Conservation (phyloP, 1,284 basidiomycete species). For the Ustanciosporium gigantosporum region DNA sequence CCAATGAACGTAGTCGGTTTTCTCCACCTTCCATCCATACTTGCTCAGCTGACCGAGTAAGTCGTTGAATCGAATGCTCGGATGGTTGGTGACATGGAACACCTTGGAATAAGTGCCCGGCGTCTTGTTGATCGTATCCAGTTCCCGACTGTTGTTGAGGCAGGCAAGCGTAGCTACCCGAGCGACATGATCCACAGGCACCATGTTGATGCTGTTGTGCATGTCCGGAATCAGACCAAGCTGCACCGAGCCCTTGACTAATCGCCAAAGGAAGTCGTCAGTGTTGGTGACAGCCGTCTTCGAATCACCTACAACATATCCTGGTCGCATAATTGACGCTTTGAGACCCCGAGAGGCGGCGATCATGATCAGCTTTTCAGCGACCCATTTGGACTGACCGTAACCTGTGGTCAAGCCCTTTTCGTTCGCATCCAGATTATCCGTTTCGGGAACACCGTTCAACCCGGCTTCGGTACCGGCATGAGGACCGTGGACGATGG, state of each 20-base stretch:
- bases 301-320: slow-evolving; percentile 95
- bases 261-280: slow-evolving; percentile 97
- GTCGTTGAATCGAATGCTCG: slow-evolving; percentile 85
- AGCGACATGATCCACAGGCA: slow-evolving; percentile 96
- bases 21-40: slow-evolving; percentile 80
- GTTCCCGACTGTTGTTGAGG: slow-evolving; percentile 30
- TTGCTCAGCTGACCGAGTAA: slow-evolving; percentile 75
- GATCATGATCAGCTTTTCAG: slow-evolving; percentile 89
- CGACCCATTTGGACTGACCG: slow-evolving; percentile 98
- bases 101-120: slow-evolving; percentile 68
- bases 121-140: slow-evolving; percentile 65
- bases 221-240: slow-evolving; percentile 94
- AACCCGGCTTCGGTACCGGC: slow-evolving; percentile 11
- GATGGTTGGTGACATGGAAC: slow-evolving; percentile 84
- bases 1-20: slow-evolving; percentile 90
- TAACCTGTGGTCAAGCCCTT: slow-evolving; percentile 83
- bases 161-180: slow-evolving; percentile 68
- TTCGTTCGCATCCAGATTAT: slow-evolving; percentile 86
- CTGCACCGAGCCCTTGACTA: slow-evolving; percentile 97
- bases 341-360: slow-evolving; percentile 81
- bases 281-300: slow-evolving; percentile 84
- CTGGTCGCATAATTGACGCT: slow-evolving; percentile 89
- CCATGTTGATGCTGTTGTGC: slow-evolving; percentile 98
- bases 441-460: slow-evolving; percentile 80
- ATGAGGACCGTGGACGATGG: slow-evolving; percentile 32